Conservation (phyloP, 1,284 basidiomycete genomes). For the Ustilago cynodontis region DNA sequence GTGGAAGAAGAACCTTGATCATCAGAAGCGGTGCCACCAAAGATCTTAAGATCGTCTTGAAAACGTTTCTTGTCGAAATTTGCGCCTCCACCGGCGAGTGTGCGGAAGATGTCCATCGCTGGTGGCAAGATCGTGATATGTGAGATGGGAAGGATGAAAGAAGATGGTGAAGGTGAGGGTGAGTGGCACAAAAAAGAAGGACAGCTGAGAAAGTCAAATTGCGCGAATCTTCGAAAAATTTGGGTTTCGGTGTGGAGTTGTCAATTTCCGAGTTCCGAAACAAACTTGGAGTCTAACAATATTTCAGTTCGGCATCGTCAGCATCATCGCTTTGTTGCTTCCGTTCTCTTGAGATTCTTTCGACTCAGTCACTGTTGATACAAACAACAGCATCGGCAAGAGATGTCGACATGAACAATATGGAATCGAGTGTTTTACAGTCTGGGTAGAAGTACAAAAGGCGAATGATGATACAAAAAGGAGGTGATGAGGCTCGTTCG, state of each 20-base stretch:
- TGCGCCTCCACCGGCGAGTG: conserved; percentile 60
- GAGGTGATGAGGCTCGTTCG: neutral
- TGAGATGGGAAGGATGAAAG: neutral
- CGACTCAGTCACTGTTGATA: neutral
- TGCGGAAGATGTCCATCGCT: conserved; percentile 69
- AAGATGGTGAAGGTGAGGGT: neutral
- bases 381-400: too few species aligned
- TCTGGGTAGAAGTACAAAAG: neutral
- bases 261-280: conserved; percentile 24
- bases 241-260: conserved; percentile 29
- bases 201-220: neutral
- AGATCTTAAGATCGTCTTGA: conserved; percentile 79
- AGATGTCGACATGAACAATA: too few species aligned
- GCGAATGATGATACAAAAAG: neutral
- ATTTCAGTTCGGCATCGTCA: neutral
- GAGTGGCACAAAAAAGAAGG: neutral
- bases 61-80: conserved; percentile 83
- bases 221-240: conserved; percentile 41
- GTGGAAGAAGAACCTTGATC: conserved; percentile 10
- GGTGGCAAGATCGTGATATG: neutral
- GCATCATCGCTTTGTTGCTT: neutral
- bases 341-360: neutral
- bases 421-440: too few species aligned
- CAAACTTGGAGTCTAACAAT: neutral
- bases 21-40: conserved; percentile 71